A percentile compares a stretch with the other conserved stretches of the same genome.
These are phyloP conservation scores for Casuarina cunninghamiana DNA, from an alignment of 306 rosid species.

Conservation along the genomic window DNA sequence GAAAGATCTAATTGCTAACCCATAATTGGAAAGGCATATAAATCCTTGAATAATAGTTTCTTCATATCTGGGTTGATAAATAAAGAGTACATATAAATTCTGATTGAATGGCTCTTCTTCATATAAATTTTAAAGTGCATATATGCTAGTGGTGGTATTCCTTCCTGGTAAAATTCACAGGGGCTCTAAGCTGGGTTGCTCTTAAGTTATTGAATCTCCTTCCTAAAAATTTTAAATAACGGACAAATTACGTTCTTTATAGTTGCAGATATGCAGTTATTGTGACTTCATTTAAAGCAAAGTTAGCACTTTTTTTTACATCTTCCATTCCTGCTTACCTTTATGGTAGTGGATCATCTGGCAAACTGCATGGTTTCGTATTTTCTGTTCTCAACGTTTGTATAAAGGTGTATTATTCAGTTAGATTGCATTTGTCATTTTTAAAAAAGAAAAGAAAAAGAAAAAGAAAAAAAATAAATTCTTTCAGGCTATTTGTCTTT, in stretches of 20 bases:
- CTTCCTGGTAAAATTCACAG: background rate
- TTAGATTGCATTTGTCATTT: background rate
- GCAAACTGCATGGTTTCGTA: background rate
- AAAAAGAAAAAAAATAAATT: too few species aligned
- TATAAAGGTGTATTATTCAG: background rate
- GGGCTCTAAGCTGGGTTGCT: background rate
- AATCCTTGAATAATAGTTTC: background rate
- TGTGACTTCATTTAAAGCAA: background rate
- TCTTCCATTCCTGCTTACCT: background rate
- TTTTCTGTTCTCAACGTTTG: background rate
- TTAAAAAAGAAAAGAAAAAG: too few species aligned
- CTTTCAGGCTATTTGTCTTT: too few species aligned
- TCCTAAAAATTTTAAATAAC: background rate
- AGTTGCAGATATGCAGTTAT: background rate
- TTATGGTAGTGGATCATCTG: background rate
- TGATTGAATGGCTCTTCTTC: background rate
- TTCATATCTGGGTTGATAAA: background rate
- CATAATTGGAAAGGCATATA: background rate
- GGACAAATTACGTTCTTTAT: background rate
- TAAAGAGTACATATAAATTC: background rate
- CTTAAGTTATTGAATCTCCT: background rate
- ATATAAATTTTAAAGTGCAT: background rate
- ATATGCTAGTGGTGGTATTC: background rate
- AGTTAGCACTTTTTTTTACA: background rate
- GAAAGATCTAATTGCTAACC: background rate